Conservation (phyloP, 2,329 filamentous ascomycete species). For the Cyphellophora attinorum region DNA sequence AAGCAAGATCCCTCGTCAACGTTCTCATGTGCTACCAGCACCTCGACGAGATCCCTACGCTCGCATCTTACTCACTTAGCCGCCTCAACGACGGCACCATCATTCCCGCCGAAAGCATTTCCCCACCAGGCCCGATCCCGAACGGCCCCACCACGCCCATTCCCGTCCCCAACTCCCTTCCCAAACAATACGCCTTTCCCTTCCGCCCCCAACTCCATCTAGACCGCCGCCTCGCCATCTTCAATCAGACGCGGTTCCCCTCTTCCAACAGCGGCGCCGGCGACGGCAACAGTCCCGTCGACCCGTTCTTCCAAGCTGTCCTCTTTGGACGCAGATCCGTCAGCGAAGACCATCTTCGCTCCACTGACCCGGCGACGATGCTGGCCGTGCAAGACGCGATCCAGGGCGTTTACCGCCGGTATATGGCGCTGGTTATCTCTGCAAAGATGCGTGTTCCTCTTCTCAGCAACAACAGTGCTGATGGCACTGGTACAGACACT, state of each 20-base stretch:
- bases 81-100: slow-evolving; percentile 3
- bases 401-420: slow-evolving; percentile 12
- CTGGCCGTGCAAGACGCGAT: slow-evolving; percentile 4
- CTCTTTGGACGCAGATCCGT: slow-evolving; percentile 9
- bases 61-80: slow-evolving; percentile 2
- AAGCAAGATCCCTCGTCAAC: slow-evolving; percentile 1
- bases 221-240: slow-evolving; percentile 8
- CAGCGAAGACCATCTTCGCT: background rate
- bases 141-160: background rate
- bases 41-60: slow-evolving; percentile 6
- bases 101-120: slow-evolving; percentile 8
- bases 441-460: slow-evolving; percentile 11
- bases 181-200: slow-evolving; percentile 5
- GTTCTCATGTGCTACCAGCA: slow-evolving; percentile 13
- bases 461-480: no score
- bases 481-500: no score
- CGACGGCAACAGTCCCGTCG: slow-evolving; percentile 3
- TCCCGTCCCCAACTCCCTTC: background rate
- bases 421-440: slow-evolving; percentile 18
- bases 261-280: background rate
- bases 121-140: slow-evolving; percentile 1
- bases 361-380: background rate
- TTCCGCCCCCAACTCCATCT: slow-evolving; percentile 10
- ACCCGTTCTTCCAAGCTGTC: slow-evolving; percentile 15
- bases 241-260: slow-evolving; percentile 11